Percentiles rank a stretch among this genome's conserved stretches.
Conservation (phyloP, 2,329 filamentous ascomycete species). For the Magnaporthiopsis poae region DNA sequence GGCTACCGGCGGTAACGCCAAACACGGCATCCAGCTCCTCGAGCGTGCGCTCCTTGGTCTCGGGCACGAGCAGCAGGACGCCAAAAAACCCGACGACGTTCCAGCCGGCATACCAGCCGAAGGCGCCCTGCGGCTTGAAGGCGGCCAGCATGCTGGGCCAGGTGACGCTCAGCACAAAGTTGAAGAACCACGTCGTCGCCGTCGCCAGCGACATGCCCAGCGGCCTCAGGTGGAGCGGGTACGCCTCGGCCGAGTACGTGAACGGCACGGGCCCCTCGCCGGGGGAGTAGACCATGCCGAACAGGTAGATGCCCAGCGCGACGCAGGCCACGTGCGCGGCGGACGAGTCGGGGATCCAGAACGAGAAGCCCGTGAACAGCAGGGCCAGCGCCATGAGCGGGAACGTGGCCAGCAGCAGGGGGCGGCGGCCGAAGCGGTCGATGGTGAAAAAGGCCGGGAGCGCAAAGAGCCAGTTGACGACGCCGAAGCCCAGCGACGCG, state of each 20-base stretch:
- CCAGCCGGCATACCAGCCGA: slow-evolving; percentile 40
- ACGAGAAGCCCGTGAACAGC: slow-evolving; percentile 37
- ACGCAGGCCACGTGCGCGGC: slow-evolving; percentile 34
- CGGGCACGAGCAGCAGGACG: slow-evolving; percentile 29
- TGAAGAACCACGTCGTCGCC: slow-evolving; percentile 41
- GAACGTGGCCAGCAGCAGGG: slow-evolving; percentile 54
- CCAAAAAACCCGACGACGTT: slow-evolving; percentile 36
- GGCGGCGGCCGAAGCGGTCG: slow-evolving; percentile 57
- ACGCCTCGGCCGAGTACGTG: slow-evolving; percentile 58
- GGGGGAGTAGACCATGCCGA: slow-evolving; percentile 42
- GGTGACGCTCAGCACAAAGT: slow-evolving; percentile 32
- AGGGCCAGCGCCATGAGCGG: slow-evolving; percentile 50
- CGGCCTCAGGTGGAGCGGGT: slow-evolving; percentile 52
- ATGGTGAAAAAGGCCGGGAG: slow-evolving; percentile 56
- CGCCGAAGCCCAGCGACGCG: slow-evolving; percentile 53
- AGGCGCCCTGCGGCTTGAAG: slow-evolving; percentile 37
- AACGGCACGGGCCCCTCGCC: slow-evolving; percentile 56
- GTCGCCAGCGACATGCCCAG: slow-evolving; percentile 52
- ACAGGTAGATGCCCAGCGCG: slow-evolving; percentile 40
- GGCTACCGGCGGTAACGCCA: slow-evolving; percentile 18
- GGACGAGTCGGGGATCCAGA: slow-evolving; percentile 29
- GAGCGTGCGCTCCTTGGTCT: slow-evolving; percentile 30
- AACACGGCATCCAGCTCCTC: slow-evolving; percentile 30
- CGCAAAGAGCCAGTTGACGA: slow-evolving; percentile 57
- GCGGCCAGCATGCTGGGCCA: slow-evolving; percentile 36